Evolutionary conservation across 73 alveolate species (phyloP).

Genomic region (Symbiodinium natans): DNA sequence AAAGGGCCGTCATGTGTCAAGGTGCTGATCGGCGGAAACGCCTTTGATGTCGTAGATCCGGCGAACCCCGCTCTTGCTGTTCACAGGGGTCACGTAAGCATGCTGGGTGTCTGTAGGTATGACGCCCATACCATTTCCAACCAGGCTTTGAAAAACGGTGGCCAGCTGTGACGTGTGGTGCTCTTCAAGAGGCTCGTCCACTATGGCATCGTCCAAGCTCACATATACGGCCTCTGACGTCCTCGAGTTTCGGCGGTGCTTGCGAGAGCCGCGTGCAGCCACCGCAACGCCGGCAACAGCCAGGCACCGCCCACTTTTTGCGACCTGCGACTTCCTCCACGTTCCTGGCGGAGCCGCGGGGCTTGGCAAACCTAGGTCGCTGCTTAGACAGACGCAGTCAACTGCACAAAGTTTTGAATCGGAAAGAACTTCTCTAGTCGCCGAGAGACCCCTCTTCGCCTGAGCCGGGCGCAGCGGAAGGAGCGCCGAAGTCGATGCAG

Average conservation of each 20-base stretch:
- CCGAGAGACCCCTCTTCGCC: neutral
- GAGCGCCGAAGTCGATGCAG: neutral
- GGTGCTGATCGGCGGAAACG: neutral
- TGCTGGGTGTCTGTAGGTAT: slow-evolving; percentile 79
- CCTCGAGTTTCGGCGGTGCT: neutral
- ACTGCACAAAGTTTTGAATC: neutral
- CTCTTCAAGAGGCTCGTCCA: neutral
- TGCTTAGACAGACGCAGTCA: neutral
- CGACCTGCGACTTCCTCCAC: neutral
- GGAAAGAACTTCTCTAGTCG: neutral
- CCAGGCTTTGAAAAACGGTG: neutral
- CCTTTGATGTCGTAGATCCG: slow-evolving; percentile 81
- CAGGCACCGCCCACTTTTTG: neutral
- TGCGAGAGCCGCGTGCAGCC: neutral
- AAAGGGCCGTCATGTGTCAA: neutral
- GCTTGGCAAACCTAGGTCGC: neutral
- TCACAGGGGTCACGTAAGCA: slow-evolving; percentile 64
- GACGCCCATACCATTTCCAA: slow-evolving; percentile 37
- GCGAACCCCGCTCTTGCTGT: slow-evolving; percentile 55
- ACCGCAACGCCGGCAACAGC: neutral
- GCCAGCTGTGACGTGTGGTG: neutral
- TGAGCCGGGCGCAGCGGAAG: neutral
- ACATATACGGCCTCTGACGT: neutral
- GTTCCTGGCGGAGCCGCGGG: neutral
- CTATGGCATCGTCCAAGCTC: neutral